Conservation (phyloP, 2,329 filamentous ascomycete species). For the Penicillium thymicola region DNA sequence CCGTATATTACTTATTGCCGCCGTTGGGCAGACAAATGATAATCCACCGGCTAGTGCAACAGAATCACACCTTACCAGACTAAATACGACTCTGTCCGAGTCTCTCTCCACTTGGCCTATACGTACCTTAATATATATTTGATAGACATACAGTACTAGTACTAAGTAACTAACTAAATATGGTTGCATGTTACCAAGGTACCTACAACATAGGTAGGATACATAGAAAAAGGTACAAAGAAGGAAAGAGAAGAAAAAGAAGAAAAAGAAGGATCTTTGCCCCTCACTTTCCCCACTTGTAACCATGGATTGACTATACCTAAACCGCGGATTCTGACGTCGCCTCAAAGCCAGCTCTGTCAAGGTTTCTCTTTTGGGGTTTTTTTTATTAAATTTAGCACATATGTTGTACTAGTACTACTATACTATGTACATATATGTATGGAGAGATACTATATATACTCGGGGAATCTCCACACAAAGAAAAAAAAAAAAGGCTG, state of each 20-base stretch:
- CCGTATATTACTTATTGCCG: not conserved
- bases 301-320: not conserved
- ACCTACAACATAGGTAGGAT: not conserved
- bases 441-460: not conserved
- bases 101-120: not conserved
- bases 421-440: not conserved
- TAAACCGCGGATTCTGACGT: conserved; percentile 7
- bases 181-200: too few species aligned
- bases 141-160: too few species aligned
- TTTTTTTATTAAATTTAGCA: not conserved
- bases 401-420: too few species aligned
- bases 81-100: conserved; percentile 2
- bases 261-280: conserved; percentile 2
- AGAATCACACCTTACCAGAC: conserved; percentile 3
- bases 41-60: not conserved
- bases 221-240: not conserved
- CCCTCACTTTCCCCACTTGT: not conserved
- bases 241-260: not conserved
- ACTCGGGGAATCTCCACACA: not conserved
- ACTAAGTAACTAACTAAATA: too few species aligned
- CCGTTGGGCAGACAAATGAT: conserved; percentile 11
- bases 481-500: not conserved
- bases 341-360: conserved; percentile 2
- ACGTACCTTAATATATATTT: not conserved
- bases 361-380: not conserved